phyloP scores from a whole-genome alignment of 805 yeast genomes.

The Kodamaea hsintzibuensis region DNA sequence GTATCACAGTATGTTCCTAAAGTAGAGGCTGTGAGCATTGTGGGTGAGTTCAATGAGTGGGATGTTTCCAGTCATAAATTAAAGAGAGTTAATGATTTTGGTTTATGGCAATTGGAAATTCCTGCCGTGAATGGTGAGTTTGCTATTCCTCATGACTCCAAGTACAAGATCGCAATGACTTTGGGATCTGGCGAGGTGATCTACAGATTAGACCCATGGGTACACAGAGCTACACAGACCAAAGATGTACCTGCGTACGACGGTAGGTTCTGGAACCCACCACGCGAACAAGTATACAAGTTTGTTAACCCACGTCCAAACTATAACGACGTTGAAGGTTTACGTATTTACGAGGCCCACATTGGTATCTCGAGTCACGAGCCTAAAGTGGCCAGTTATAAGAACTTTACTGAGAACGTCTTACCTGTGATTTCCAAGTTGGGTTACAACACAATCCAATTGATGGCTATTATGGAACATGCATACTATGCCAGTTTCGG shows the following conservation, averaged over 20 bases:
- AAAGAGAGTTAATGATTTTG: constrained; percentile 58
- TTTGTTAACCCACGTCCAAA: constrained; percentile 69
- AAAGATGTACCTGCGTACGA: constrained; percentile 63
- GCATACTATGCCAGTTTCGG: constrained; percentile 98
- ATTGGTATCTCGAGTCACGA: constrained; percentile 93
- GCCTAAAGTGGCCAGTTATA: constrained; percentile 79
- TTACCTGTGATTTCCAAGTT: constrained; percentile 82
- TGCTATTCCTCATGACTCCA: constrained; percentile 80
- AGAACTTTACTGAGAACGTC: constrained; percentile 76
- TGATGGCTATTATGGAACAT: constrained; percentile 99
- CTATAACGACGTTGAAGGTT: constrained; percentile 39
- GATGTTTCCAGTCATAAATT: constrained; percentile 54
- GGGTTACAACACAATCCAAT: constrained; percentile 90
- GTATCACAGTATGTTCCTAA: constrained; percentile 91
- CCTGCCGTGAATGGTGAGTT: constrained; percentile 56
- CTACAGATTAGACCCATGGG: constrained; percentile 90
- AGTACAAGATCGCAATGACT: constrained; percentile 68
- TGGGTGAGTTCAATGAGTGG: constrained; percentile 95
- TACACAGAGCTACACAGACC: constrained; percentile 74
- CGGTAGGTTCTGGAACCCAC: constrained; percentile 92
- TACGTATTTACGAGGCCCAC: constrained; percentile 92
- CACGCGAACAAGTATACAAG: constrained; percentile 39
- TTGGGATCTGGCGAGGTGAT: constrained; percentile 67
- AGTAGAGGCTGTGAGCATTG: constrained; percentile 70
- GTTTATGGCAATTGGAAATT: constrained; percentile 65